Evolutionary conservation across 441 rosid genomes (phyloP).

Genomic region (Erysimum pusillum): DNA sequence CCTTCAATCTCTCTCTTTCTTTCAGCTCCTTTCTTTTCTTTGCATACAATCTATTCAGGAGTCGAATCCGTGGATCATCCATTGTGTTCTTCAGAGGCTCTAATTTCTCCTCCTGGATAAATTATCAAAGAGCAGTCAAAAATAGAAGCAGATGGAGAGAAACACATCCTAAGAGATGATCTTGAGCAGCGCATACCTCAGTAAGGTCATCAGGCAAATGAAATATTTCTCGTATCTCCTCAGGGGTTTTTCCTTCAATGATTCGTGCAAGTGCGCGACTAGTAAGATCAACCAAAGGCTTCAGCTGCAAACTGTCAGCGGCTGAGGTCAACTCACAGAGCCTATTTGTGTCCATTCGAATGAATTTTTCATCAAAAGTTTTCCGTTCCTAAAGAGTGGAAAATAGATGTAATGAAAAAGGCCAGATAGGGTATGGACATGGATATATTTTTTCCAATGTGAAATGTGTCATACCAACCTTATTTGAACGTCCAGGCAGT

Average conservation of each 20-base stretch:
- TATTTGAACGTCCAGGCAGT: slow-evolving; percentile 70
- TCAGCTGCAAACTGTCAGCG: slow-evolving; percentile 75
- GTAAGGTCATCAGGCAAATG: slow-evolving; percentile 83
- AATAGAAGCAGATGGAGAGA: slow-evolving; percentile 20
- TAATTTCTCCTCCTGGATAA: slow-evolving; percentile 75
- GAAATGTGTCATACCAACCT: slow-evolving; percentile 46
- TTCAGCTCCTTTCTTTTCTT: slow-evolving; percentile 72
- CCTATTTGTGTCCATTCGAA: slow-evolving; percentile 75
- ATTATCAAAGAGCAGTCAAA: slow-evolving; percentile 21
- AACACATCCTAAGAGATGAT: slow-evolving; percentile 31
- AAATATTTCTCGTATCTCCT: slow-evolving; percentile 78
- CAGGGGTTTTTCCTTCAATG: slow-evolving; percentile 72
- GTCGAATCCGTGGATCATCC: slow-evolving; percentile 77
- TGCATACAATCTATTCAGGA: slow-evolving; percentile 68
- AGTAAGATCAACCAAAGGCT: slow-evolving; percentile 76
- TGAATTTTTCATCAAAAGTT: slow-evolving; percentile 69
- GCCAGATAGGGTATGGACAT: slow-evolving; percentile 7
- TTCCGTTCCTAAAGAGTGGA: slow-evolving; percentile 59
- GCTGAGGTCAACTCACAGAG: slow-evolving; percentile 81
- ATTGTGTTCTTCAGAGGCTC: slow-evolving; percentile 74
- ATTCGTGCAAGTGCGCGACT: slow-evolving; percentile 75
- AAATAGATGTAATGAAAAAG: slow-evolving; percentile 7
- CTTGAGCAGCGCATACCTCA: slow-evolving; percentile 58
- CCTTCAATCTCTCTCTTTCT: slow-evolving; percentile 73
- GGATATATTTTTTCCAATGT: slow-evolving; percentile 7